These are phyloP conservation scores for Fusarium sublunatum DNA, from an alignment of 2,329 filamentous ascomycete species.

Conservation along the genomic window DNA sequence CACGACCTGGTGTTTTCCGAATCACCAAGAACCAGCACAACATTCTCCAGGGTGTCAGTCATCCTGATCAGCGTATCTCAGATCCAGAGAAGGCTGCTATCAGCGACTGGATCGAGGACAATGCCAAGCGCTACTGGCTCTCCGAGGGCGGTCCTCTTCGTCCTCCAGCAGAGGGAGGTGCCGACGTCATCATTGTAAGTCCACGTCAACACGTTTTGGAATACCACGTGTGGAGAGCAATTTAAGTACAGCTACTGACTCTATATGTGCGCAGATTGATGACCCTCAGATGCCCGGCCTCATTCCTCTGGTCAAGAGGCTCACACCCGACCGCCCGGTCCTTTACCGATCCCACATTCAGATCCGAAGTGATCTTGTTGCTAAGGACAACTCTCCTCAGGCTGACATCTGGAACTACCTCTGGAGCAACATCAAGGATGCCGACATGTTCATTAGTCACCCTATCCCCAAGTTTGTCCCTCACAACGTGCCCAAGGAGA, in stretches of 20 bases:
- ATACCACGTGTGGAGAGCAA: background rate
- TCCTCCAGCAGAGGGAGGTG: constrained; percentile 74
- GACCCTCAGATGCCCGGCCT: constrained; percentile 87
- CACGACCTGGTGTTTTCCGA: constrained; percentile 81
- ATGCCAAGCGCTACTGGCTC: constrained; percentile 81
- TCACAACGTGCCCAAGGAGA: constrained; percentile 70
- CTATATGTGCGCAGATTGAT: constrained; percentile 65
- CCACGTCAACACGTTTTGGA: background rate
- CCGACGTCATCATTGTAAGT: constrained; percentile 75
- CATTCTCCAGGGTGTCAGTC: constrained; percentile 82
- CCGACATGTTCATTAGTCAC: constrained; percentile 85
- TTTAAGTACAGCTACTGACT: background rate
- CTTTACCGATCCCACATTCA: constrained; percentile 88
- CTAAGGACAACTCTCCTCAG: constrained; percentile 72
- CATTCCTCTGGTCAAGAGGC: constrained; percentile 77
- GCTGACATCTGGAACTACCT: constrained; percentile 80
- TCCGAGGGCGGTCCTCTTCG: constrained; percentile 73
- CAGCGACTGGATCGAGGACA: constrained; percentile 77
- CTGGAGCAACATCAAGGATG: constrained; percentile 75
- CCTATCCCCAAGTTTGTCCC: constrained; percentile 83
- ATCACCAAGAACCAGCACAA: constrained; percentile 92
- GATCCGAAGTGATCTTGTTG: constrained; percentile 78
- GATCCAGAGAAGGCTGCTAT: constrained; percentile 71
- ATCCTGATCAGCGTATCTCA: constrained; percentile 72
- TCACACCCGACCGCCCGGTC: constrained; percentile 78